Evolutionary conservation across 495 filamentous ascomycete species (phyloP).

Genomic region (Baudoinia panamericana): DNA sequence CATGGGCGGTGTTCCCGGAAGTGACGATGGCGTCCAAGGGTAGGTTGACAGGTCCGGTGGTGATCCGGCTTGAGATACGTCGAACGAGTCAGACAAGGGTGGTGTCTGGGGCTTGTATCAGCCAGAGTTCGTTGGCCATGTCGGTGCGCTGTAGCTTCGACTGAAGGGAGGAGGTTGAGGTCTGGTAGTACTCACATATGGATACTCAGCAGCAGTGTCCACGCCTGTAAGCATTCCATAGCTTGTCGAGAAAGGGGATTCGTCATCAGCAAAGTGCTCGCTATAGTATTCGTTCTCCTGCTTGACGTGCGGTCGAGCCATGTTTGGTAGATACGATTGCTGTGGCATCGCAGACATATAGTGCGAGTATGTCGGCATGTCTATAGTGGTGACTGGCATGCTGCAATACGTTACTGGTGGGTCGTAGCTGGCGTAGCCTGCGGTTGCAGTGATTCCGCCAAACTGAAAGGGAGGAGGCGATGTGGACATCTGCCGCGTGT

Average conservation of each 20-base stretch:
- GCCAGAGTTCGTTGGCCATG: slow-evolving; percentile 7
- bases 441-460: slow-evolving; percentile 48
- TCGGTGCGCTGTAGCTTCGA: slow-evolving; percentile 6
- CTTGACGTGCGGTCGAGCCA: slow-evolving; percentile 48
- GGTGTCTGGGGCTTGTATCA: slow-evolving; percentile 52
- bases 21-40: slow-evolving; percentile 55
- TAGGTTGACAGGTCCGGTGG: slow-evolving; percentile 42
- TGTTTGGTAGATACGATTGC: slow-evolving; percentile 46
- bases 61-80: slow-evolving; percentile 53
- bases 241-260: slow-evolving; percentile 64
- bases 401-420: slow-evolving; percentile 52
- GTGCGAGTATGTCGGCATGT: slow-evolving; percentile 42
- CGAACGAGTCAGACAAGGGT: slow-evolving; percentile 68
- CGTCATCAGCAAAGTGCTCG: slow-evolving; percentile 52
- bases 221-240: slow-evolving; percentile 63
- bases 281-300: slow-evolving; percentile 45
- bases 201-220: slow-evolving; percentile 50
- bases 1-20: no score
- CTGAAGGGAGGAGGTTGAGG: slow-evolving; percentile 12
- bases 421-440: slow-evolving; percentile 50
- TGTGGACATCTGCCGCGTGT: slow-evolving; percentile 54
- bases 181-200: slow-evolving; percentile 23
- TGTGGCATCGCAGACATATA: slow-evolving; percentile 53
- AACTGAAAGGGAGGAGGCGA: slow-evolving; percentile 63
- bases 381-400: slow-evolving; percentile 43